Conservation (phyloP, 495 filamentous ascomycete species). For the Neurospora sp. region DNA sequence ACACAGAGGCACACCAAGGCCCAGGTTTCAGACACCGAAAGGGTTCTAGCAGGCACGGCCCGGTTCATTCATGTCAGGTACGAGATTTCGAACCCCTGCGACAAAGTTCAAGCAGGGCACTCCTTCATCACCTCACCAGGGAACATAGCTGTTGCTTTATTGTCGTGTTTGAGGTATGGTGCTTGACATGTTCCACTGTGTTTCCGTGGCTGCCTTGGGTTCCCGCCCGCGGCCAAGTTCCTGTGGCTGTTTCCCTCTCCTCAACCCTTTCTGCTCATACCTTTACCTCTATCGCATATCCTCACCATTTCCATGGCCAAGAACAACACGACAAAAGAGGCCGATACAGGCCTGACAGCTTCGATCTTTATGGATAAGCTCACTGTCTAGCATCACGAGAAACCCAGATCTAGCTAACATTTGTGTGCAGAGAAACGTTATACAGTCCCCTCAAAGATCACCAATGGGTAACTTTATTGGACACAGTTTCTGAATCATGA, state of each 20-base stretch:
- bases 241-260: neutral
- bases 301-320: neutral
- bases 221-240: neutral
- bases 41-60: neutral
- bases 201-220: constrained; percentile 8
- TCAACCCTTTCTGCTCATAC: neutral
- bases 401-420: neutral
- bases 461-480: neutral
- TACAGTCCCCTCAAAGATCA: neutral
- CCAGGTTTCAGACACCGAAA: neutral
- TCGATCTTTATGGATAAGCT: neutral
- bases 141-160: neutral
- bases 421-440: neutral
- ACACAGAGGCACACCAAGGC: neutral
- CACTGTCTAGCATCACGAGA: neutral
- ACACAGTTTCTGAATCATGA: neutral
- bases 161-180: neutral
- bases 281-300: neutral
- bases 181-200: constrained; percentile 15
- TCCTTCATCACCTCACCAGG: neutral
- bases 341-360: neutral
- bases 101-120: neutral
- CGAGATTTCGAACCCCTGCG: neutral
- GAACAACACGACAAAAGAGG: neutral
- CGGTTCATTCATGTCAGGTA: neutral